Evolutionary conservation across 495 filamentous ascomycete genomes (phyloP).

Genomic region (Penicillium fimorum): DNA sequence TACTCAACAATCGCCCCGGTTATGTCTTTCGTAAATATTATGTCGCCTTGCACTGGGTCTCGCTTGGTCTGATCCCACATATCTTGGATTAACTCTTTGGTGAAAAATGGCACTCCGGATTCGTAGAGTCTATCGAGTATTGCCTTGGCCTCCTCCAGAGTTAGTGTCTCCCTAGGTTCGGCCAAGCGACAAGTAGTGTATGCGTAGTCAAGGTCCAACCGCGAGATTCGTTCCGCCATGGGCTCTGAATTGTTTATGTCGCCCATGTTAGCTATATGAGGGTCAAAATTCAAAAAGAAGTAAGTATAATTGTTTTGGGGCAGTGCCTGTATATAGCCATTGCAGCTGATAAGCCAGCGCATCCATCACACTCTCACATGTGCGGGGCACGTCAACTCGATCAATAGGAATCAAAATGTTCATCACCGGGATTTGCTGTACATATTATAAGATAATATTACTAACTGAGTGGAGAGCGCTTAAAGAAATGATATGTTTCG

Average conservation of each 20-base stretch:
- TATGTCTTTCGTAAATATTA: slow-evolving; percentile 12
- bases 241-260: neutral
- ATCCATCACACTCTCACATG: neutral
- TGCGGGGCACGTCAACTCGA: neutral
- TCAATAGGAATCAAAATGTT: neutral
- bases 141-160: slow-evolving; percentile 14
- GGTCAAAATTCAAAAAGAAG: neutral
- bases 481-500: too few species aligned
- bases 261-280: neutral
- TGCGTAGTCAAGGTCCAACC: neutral
- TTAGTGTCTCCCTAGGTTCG: neutral
- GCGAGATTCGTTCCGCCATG: neutral
- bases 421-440: too few species aligned
- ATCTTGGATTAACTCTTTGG: slow-evolving; percentile 14
- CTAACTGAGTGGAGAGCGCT: too few species aligned
- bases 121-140: slow-evolving; percentile 18
- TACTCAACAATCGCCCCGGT: slow-evolving; percentile 14
- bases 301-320: neutral
- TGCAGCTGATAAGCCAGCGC: neutral
- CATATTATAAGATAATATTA: too few species aligned
- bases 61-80: slow-evolving; percentile 16
- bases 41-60: slow-evolving; percentile 1
- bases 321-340: neutral
- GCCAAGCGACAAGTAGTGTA: neutral
- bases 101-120: slow-evolving; percentile 20